Base-by-base conservation (phyloP, 495 filamentous ascomycete species). In the Neurospora discreta region DNA sequence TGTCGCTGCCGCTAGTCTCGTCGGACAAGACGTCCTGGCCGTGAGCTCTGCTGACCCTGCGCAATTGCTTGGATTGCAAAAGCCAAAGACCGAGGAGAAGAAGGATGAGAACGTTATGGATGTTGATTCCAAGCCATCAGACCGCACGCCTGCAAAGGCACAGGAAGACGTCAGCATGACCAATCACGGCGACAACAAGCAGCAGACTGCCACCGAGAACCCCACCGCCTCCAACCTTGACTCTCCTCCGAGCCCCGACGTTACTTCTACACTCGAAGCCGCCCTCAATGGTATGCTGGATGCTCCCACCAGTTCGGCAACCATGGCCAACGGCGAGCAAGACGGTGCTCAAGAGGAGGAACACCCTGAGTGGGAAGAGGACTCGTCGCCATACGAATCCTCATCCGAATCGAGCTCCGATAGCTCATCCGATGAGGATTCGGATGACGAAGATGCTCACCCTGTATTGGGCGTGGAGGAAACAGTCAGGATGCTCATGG, bases 401-500 rank as follows among this genome's bases (percentile, higher is more conserved):
- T 85, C 83, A 0, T 81, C 81, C 9, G 82, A 84, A 9, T 77
- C 71, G 15, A 72, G 68, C 30, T 83, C 81, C 1, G 86, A 86
- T 73, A 85, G 85, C 74, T 86, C 86, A 3, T 73, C 71, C 4
- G 82, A 84, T n/a, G 83, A 82, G 16, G 85, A 85, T 65, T 82
- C 86, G 13, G 87, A 89, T 68, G 89, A 89, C 70, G 52, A 65
- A 58, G 87, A 88, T 65, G 84, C 84, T 6, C 70, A 78, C 39
- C 52, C 40, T 18, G 23, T 93, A 38, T 85, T 96, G 20, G 90
- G 88, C 68, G 86, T 91, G 15, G 91, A 92, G 78, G 92, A 95
- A 77, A 89, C 92, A 74, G 91, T 91, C 1, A 87, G 89, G 11
- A 87, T 95, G 41, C 83, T 97, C 38, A 95, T 97, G 93, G 84